These are phyloP conservation scores for Byssochlamys sp. DNA, from an alignment of 2,329 filamentous ascomycete genomes.

Conservation along the genomic window DNA sequence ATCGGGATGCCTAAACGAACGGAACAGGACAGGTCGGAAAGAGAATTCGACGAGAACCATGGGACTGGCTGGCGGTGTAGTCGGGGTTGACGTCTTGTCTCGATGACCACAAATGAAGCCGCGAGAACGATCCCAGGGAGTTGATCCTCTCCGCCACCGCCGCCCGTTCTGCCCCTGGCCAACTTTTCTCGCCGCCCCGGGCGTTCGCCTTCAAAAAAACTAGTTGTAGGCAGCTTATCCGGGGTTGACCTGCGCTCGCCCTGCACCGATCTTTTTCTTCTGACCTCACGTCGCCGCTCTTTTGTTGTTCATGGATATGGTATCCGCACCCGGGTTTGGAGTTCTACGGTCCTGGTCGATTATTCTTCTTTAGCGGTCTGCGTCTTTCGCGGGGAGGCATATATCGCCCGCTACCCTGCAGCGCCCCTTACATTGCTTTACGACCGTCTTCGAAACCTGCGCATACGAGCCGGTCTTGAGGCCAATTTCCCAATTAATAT, in stretches of 20 bases:
- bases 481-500: background rate
- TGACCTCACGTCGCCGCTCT: background rate
- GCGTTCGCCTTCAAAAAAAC: background rate
- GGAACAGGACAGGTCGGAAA: background rate
- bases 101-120: background rate
- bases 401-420: slow-evolving; percentile 4
- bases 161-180: background rate
- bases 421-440: slow-evolving; percentile 7
- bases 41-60: background rate
- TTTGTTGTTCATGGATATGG: background rate
- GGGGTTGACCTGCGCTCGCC: background rate
- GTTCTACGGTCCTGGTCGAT: background rate
- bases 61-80: background rate
- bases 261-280: background rate
- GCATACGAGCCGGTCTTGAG: background rate
- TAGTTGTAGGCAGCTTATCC: background rate
- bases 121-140: background rate
- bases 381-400: background rate
- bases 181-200: background rate
- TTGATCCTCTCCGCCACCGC: background rate
- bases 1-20: background rate
- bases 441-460: background rate
- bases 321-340: background rate
- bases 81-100: background rate
- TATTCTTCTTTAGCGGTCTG: background rate